Base-by-base conservation (phyloP, 192 early-diverging fungal species). In the Coemansia sp. region DNA sequence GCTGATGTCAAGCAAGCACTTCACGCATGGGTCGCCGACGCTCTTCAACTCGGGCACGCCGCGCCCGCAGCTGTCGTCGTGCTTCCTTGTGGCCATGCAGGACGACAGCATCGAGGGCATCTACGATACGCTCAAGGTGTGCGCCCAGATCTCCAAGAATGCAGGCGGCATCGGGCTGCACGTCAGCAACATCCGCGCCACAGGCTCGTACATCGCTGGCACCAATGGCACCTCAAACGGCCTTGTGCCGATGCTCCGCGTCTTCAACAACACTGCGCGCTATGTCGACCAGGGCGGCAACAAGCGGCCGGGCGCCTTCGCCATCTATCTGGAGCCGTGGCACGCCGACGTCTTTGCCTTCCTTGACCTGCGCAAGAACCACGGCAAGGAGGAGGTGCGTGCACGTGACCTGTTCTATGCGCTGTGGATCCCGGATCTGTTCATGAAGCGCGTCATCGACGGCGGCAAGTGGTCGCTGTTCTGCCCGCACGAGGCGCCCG, bases 281-380 rank as follows among this genome's bases (percentile, higher is more conserved):
- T 99, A 97, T 77, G 95, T 99, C n/a, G 95, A 98, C 85, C 97
- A 99, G 84, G 97, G 97, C 60, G 97, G 96, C 38, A 97, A 97
- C 87, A 99, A 98, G 87, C 92, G 96, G 33, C 95, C 95, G 1
- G 96, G 97, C 16, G 94, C 95, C 6, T 98, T 99, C 88, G 97
- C 97, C 62, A 91, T 99, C 72, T 99, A 99, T 85, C 85, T 99
- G 38, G 97, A 99, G 83, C 94, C 96, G 18, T 99, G 97, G 97
- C 97, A 99, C 76, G 87, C 97, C 11, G 97, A 99, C 76, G 87
- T 99, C 20, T 99, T 99, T 73, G 91, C 91, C 63, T 99, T 99
- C 78, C 81, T 99, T 63, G 97, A 99, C 69, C 79, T 99, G 71
- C 89, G 90, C 73, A 97, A 96, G 89, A 99, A 99, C 86, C 92